Evolutionary conservation across 2,329 filamentous ascomycete genomes (phyloP).

Genomic region (Balansia obtecta): DNA sequence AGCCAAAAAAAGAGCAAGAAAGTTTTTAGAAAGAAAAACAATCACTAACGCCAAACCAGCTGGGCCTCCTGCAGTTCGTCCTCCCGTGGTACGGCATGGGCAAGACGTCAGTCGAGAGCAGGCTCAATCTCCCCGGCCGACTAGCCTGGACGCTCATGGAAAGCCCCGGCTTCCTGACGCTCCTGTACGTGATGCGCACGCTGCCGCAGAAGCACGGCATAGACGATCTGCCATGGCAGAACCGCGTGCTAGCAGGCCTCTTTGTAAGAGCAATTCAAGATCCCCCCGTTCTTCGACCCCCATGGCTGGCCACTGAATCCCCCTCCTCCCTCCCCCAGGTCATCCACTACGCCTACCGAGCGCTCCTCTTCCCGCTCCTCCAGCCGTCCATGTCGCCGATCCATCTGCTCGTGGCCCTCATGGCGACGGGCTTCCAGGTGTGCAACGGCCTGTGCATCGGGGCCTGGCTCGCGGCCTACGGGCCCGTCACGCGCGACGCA

Average conservation of each 20-base stretch:
- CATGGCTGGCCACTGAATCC: no score
- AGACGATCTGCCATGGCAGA: conserved; percentile 57
- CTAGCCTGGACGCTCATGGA: conserved; percentile 88
- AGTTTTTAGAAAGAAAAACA: neutral
- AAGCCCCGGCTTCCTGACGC: conserved; percentile 58
- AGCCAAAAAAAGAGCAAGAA: neutral
- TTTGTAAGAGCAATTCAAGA: conserved; percentile 36
- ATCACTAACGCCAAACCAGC: neutral
- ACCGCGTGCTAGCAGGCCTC: conserved; percentile 60
- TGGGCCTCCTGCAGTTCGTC: conserved; percentile 54
- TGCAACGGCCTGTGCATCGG: conserved; percentile 68
- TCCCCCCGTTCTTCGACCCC: neutral
- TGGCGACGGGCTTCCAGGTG: conserved; percentile 63
- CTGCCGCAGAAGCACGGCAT: conserved; percentile 49
- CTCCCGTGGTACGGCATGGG: conserved; percentile 80
- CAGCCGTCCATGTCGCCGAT: conserved; percentile 91
- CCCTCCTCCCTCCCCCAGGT: no score
- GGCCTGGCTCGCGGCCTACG: conserved; percentile 73
- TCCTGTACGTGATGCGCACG: conserved; percentile 67
- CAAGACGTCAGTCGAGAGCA: conserved; percentile 68
- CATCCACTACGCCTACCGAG: conserved; percentile 85
- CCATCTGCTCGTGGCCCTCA: conserved; percentile 52
- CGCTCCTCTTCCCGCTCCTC: conserved; percentile 67
- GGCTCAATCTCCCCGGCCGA: conserved; percentile 78
- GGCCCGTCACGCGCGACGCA: conserved; percentile 44